Base-by-base conservation (phyloP, 257 asterid species). In the Linderniella brevidens region DNA sequence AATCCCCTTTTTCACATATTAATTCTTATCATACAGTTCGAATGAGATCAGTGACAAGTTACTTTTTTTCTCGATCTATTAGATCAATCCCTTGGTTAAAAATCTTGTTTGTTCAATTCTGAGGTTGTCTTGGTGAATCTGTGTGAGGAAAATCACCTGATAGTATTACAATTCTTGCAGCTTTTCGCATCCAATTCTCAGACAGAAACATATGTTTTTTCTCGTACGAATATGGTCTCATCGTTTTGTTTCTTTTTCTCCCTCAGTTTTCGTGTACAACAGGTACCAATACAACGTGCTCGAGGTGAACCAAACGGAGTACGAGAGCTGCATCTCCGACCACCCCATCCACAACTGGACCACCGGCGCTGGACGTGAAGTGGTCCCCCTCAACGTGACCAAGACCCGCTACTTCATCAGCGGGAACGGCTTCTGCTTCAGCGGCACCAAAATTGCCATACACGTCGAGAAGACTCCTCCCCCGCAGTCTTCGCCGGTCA, bases 341-440 rank as follows among this genome's bases (percentile, higher is more conserved):
- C 74, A 71, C 18, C 73, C 72, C 0, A 61, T 76, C 46, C 94
- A 77, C 73, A 85, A 81, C 50, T 85, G 80, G 77, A 88, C 93
- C 4, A 76, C 79, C 0, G 94, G 94, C 8, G 93, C 87, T 0
- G 96, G 96, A 20, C 60, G 94, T 41, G 99, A 90, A n/a, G 94
- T 90, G 53, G 93, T 85, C 58, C 94, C 82, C 0, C 93, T 85
- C 36, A 90, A 85, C 19, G 67, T 67, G 57, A 90, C 94, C 0
- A 75, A 48, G 48, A 65, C 76, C 13, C 73, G 56, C 63, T 90
- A 90, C 37, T 80, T 90, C 78, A 70, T 82, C 19, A 85, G 96
- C 9, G 86, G 96, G 14, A 75, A 75, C 4, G 96, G 99, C 1
- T 75, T 67, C 71, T 85, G 99, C 79, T 81, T 41, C 9, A 64